Conservation (phyloP, 2,329 filamentous ascomycete species). For the Diplocarpon rosae region DNA sequence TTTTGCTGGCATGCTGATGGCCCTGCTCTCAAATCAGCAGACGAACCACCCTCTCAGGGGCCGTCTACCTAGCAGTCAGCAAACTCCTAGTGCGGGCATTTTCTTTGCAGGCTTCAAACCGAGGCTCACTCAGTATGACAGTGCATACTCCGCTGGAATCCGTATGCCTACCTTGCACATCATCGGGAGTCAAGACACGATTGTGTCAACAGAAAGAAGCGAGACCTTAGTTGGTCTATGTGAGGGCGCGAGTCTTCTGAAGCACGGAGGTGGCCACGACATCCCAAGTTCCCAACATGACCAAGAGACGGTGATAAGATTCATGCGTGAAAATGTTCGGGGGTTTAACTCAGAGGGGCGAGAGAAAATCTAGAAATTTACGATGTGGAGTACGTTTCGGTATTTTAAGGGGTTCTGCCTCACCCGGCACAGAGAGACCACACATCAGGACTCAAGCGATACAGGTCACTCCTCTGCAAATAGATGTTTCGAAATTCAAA, state of each 20-base stretch:
- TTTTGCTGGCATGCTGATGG: conserved; percentile 12
- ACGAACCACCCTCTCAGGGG: conserved; percentile 5
- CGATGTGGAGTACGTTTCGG: too few species aligned
- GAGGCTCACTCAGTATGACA: conserved; percentile 10
- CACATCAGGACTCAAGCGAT: too few species aligned
- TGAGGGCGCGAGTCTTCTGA: conserved; percentile 4
- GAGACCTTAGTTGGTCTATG: conserved; percentile 6
- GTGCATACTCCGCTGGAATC: conserved; percentile 8
- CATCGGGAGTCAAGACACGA: conserved; percentile 7
- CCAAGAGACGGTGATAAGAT: conserved; percentile 4
- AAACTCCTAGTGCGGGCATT: conserved; percentile 5
- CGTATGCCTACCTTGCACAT: conserved; percentile 10
- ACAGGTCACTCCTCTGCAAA: too few species aligned
- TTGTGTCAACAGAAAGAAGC: conserved; percentile 8
- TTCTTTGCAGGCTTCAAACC: conserved; percentile 13
- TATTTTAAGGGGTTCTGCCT: too few species aligned
- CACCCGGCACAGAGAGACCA: too few species aligned
- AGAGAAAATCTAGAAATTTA: background rate
- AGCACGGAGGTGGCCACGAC: conserved; percentile 9
- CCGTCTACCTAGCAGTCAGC: conserved; percentile 2
- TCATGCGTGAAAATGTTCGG: conserved; percentile 5
- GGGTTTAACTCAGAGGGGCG: background rate
- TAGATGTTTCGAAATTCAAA: too few species aligned
- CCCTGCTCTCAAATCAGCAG: conserved; percentile 7
- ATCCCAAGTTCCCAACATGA: conserved; percentile 8